A percentile compares a stretch with the other conserved stretches of the same genome.
Conservation (phyloP, 2,329 filamentous ascomycete species). For the Beauveria rudraprayagi region DNA sequence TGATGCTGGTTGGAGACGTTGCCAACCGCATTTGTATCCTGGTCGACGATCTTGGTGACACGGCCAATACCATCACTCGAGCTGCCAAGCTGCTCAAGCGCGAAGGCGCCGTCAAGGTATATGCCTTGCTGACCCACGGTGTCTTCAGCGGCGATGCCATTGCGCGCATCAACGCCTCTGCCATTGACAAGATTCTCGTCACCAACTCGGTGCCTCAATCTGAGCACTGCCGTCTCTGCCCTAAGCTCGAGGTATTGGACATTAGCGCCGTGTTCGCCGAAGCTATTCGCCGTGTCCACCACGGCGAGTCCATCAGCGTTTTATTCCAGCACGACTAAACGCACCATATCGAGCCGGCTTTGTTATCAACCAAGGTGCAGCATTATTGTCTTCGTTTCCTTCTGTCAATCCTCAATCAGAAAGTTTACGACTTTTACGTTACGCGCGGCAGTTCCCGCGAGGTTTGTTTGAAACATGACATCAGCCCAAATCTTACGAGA, state of each 20-base stretch:
- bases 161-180: slow-evolving; percentile 84
- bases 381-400: neutral
- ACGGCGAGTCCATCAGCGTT: slow-evolving; percentile 95
- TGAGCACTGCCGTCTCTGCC: slow-evolving; percentile 68
- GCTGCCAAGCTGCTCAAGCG: slow-evolving; percentile 96
- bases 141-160: slow-evolving; percentile 94
- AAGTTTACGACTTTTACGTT: neutral
- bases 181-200: slow-evolving; percentile 86
- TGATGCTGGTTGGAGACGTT: slow-evolving; percentile 92
- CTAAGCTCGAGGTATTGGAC: slow-evolving; percentile 87
- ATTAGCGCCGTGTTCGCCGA: slow-evolving; percentile 87
- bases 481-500: neutral
- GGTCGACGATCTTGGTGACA: slow-evolving; percentile 91
- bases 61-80: slow-evolving; percentile 92
- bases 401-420: neutral
- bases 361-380: neutral
- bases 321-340: slow-evolving; percentile 52
- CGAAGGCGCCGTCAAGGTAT: slow-evolving; percentile 85
- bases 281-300: slow-evolving; percentile 90
- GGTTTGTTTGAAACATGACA: neutral
- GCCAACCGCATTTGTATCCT: slow-evolving; percentile 75
- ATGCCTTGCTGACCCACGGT: slow-evolving; percentile 88
- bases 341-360: neutral
- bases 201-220: slow-evolving; percentile 92
- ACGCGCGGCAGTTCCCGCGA: neutral